Evolutionary conservation across 1,284 basidiomycete species (phyloP).

Genomic region (Somion occarium): DNA sequence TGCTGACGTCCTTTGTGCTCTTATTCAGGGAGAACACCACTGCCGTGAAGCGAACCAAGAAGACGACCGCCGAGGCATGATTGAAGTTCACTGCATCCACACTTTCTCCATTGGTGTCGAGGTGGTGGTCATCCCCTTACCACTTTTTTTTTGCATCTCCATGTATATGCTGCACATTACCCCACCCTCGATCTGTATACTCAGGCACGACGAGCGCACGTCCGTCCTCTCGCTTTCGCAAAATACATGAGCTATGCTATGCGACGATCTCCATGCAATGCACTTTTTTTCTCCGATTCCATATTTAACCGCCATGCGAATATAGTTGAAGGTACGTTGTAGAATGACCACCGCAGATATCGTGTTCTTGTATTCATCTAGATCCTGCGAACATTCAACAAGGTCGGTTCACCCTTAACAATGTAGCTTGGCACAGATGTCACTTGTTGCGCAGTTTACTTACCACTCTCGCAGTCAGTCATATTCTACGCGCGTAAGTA

Average conservation of each 20-base stretch:
- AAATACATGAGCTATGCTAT: slow-evolving; percentile 34
- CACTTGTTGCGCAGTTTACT: no score
- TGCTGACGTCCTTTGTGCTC: slow-evolving; percentile 13
- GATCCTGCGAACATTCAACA: no score
- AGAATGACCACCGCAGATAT: no score
- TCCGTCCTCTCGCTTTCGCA: slow-evolving; percentile 23
- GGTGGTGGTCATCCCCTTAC: neutral
- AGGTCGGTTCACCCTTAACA: no score
- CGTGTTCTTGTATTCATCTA: no score
- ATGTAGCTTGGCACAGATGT: no score
- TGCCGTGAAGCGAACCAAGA: slow-evolving; percentile 57
- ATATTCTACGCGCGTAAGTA: no score
- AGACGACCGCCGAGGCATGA: slow-evolving; percentile 31
- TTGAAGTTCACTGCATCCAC: slow-evolving; percentile 9
- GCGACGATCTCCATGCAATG: neutral
- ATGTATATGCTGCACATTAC: neutral
- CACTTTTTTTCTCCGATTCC: no score
- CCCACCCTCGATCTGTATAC: slow-evolving; percentile 21
- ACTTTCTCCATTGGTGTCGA: slow-evolving; percentile 12
- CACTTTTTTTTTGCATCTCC: slow-evolving; percentile 11
- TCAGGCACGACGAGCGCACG: slow-evolving; percentile 17
- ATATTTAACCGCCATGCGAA: no score
- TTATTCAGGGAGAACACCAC: slow-evolving; percentile 73
- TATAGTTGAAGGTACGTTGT: no score
- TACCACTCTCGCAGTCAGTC: no score